A percentile compares a stretch with the other conserved stretches of the same genome.
phyloP scores from a whole-genome alignment of 257 asterid species.

The Przewalskia tangutica region DNA sequence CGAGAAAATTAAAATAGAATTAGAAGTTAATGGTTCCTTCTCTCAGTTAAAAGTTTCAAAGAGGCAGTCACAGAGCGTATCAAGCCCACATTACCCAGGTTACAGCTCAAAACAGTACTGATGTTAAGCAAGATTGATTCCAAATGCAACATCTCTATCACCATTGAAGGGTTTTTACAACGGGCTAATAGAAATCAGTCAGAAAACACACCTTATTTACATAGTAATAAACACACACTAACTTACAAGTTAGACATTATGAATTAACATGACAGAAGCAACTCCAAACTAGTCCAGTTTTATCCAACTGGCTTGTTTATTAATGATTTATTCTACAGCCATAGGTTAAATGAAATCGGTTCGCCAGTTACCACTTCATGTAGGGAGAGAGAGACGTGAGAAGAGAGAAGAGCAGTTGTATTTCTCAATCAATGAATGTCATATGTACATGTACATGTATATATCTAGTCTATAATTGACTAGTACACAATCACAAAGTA shows the following conservation, averaged over 20 bases:
- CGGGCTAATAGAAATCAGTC: background rate
- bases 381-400: background rate
- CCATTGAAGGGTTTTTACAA: background rate
- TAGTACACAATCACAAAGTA: too few species aligned
- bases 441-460: too few species aligned
- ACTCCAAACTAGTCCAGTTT: background rate
- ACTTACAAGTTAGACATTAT: background rate
- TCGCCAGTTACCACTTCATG: slow-evolving; percentile 3
- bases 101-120: background rate
- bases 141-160: background rate
- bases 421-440: background rate
- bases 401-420: too few species aligned
- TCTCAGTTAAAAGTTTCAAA: too few species aligned
- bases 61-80: too few species aligned
- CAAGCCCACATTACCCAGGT: background rate
- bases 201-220: background rate
- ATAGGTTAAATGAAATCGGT: background rate
- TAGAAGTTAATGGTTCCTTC: too few species aligned
- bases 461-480: too few species aligned
- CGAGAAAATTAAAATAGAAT: too few species aligned
- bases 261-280: background rate
- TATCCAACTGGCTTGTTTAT: background rate
- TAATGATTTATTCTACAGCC: background rate
- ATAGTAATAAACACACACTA: background rate
- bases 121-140: background rate